Evolutionary conservation across 345 rosid species (phyloP).

Genomic region (Melaleuca alternifolia): DNA sequence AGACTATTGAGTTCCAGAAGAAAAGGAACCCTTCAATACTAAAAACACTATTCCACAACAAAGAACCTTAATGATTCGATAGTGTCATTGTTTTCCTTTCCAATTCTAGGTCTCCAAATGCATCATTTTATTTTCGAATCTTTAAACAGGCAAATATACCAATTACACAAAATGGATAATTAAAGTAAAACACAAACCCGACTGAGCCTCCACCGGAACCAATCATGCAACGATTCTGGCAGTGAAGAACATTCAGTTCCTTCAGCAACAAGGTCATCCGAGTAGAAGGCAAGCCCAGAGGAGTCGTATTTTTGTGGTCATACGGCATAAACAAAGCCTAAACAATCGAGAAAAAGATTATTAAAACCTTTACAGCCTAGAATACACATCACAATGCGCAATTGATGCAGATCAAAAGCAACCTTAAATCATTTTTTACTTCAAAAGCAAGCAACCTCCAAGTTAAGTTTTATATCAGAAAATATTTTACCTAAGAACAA

Average conservation of each 20-base stretch:
- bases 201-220: constrained; percentile 98
- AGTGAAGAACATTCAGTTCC: constrained; percentile 58
- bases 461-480: not conserved
- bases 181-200: constrained; percentile 52
- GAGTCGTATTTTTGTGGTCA: constrained; percentile 88
- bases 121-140: not conserved
- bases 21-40: not conserved
- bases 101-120: not conserved
- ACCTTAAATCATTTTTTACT: not conserved
- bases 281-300: constrained; percentile 48
- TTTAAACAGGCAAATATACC: not conserved
- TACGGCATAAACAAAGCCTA: constrained; percentile 98
- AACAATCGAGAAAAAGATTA: constrained; percentile 3
- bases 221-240: constrained; percentile 73
- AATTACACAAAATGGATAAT: not conserved
- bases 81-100: not conserved
- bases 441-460: not conserved
- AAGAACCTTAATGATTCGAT: not conserved
- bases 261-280: constrained; percentile 65
- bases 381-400: not conserved
- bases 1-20: not conserved
- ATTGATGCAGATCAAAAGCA: not conserved
- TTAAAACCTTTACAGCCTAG: not conserved
- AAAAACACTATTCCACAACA: not conserved
- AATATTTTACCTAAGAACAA: not conserved